Evolutionary conservation across 1,284 basidiomycete genomes (phyloP), one percentile per base, ranked within the genome.

Genomic region (Veloporphyrellus conicus): DNA sequence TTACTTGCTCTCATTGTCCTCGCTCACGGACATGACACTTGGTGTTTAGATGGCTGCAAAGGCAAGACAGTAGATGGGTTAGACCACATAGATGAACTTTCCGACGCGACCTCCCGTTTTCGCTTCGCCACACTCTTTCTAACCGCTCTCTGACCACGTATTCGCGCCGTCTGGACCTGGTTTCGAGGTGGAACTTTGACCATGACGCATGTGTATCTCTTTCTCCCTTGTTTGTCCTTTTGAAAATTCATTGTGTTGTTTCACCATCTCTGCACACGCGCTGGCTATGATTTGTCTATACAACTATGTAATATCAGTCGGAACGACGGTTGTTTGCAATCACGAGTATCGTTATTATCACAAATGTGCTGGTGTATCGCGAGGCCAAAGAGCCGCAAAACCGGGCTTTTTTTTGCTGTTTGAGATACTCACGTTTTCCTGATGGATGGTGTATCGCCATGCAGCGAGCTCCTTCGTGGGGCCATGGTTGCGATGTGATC

Each of bases 31-130:
- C 32, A 20, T n/a, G 14, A 12, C 5, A n/a, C 11, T 4, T 22
- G 12, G 8, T 32, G 36, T 27, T 1, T 25, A 75, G 73, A 76
- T 76, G 75, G 74, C 74, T 38, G 61, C 69, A 37, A 79, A 78
- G 66, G 81, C 83, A 27, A 82, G 78, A 67, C 55, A 61, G 41
- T 67, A 56, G 50, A 62, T 18, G 41, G 25, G 50, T 36, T 53
- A 52, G 50, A 52, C 28, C 16, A 35, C 5, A n/a, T 36, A 22
- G 35, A 42, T 38, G 34, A 41, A 35, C 33, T 22, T 34, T 14
- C 23, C 33, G 38, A 29, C 14, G 36, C 8, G 27, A 44, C 35
- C 23, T 32, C 20, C 32, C 27, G 19, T n/a, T 43, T 18, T 7
- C 34, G 36, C 15, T 36, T 27, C 16, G 9, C 40, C 33, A n/a